These are phyloP conservation scores for Miscanthus lutarioriparius DNA, from an alignment of 176 grass and related monocot genomes.

Conservation along the genomic window DNA sequence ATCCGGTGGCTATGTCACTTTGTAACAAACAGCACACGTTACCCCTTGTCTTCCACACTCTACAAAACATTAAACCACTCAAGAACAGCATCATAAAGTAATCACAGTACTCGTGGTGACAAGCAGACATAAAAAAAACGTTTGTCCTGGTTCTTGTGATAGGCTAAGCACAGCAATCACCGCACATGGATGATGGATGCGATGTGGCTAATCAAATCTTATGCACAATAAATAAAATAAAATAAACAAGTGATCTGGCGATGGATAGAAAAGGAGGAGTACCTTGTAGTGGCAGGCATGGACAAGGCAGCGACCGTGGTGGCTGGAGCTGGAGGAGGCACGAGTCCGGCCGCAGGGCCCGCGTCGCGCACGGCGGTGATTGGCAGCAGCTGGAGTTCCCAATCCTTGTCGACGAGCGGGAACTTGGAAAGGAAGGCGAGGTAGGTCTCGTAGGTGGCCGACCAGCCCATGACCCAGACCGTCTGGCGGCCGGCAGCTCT, in stretches of 20 bases:
- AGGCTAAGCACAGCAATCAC: conserved; percentile 4
- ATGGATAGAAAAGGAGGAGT: conserved; percentile 7
- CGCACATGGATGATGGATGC: too few species aligned
- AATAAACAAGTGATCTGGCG: background rate
- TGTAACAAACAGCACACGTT: too few species aligned
- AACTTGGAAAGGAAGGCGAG: conserved; percentile 88
- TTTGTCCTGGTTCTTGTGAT: background rate
- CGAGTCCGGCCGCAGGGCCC: background rate
- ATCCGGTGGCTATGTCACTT: too few species aligned
- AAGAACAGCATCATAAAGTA: conserved; percentile 7
- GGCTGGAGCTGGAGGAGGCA: background rate
- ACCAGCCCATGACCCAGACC: conserved; percentile 88
- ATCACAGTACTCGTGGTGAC: background rate
- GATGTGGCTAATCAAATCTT: too few species aligned
- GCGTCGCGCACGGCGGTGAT: conserved; percentile 54
- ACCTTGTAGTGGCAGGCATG: conserved; percentile 57
- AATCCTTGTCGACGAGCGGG: conserved; percentile 90
- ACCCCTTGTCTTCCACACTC: background rate
- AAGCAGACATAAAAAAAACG: background rate
- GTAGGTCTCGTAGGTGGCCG: conserved; percentile 87
- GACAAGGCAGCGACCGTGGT: conserved; percentile 18
- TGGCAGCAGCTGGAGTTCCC: conserved; percentile 89
- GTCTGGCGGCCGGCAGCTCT: background rate
- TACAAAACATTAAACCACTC: conserved; percentile 12
- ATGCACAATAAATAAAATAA: background rate